Conservation (phyloP, 495 filamentous ascomycete genomes). For the Trichodelitschia bisporula region DNA sequence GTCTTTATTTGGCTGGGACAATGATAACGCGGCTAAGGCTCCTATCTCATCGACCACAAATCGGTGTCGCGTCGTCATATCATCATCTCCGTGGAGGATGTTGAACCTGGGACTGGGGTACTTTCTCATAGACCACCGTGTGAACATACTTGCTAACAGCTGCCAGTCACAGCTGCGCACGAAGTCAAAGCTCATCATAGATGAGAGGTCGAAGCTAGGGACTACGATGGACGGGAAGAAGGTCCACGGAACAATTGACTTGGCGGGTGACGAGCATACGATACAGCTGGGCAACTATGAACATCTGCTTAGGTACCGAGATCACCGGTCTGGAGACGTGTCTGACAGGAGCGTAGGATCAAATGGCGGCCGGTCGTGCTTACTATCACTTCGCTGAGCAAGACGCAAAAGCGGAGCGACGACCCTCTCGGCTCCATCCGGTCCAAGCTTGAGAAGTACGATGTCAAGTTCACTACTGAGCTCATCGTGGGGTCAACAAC, state of each 20-base stretch:
- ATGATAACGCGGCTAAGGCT: too few species aligned
- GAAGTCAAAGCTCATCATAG: constrained; percentile 36
- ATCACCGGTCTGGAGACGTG: neutral
- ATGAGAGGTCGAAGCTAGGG: constrained; percentile 44
- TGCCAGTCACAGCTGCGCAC: constrained; percentile 29
- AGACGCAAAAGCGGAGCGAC: constrained; percentile 37
- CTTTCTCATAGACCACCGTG: neutral
- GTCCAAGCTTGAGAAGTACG: constrained; percentile 46
- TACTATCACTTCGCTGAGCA: constrained; percentile 59
- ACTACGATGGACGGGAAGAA: constrained; percentile 50
- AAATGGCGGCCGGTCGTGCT: constrained; percentile 62
- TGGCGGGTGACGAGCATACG: constrained; percentile 31
- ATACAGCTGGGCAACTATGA: constrained; percentile 42
- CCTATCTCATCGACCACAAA: constrained; percentile 36
- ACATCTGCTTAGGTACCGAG: constrained; percentile 25
- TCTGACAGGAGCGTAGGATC: constrained; percentile 23
- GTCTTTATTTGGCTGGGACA: constrained; percentile 2
- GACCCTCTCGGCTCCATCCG: constrained; percentile 33
- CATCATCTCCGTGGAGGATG: constrained; percentile 41
- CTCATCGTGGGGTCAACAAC: constrained; percentile 51
- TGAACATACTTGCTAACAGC: neutral
- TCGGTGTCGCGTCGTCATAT: constrained; percentile 80
- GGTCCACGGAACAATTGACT: constrained; percentile 28
- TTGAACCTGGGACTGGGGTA: constrained; percentile 48
- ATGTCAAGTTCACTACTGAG: constrained; percentile 58